A percentile compares a stretch with the other conserved stretches of the same genome.
phyloP scores from a whole-genome alignment of 73 alveolate species.

The Diophrys sp. region DNA sequence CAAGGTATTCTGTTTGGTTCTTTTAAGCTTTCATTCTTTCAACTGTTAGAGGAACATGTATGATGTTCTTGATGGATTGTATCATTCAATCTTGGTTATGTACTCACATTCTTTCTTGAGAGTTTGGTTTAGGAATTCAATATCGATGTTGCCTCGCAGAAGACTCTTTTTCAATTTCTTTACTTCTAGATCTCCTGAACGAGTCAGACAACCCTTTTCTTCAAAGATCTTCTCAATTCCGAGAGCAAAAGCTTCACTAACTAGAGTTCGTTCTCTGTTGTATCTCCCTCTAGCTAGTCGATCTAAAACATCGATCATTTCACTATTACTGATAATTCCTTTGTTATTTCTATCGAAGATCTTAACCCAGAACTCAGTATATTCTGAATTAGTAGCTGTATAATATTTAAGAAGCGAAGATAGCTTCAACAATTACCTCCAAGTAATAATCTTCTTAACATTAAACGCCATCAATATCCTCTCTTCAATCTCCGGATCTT shows the following conservation, averaged over 20 bases:
- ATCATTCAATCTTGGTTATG: background rate
- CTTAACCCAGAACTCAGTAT: constrained; percentile 27
- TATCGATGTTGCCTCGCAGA: constrained; percentile 24
- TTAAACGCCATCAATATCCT: constrained; percentile 21
- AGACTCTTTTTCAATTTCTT: constrained; percentile 27
- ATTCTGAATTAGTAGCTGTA: constrained; percentile 11
- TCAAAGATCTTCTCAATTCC: constrained; percentile 15
- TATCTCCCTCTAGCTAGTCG: constrained; percentile 35
- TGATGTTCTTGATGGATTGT: too few species aligned
- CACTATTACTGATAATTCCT: background rate
- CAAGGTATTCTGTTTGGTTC: too few species aligned
- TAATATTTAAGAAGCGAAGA: constrained; percentile 19
- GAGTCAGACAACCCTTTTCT: constrained; percentile 21
- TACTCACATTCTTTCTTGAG: constrained; percentile 25
- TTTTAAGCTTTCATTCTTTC: too few species aligned
- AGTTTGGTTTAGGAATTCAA: constrained; percentile 30
- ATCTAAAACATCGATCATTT: constrained; percentile 18
- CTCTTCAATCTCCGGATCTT: constrained; percentile 22
- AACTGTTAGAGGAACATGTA: too few species aligned
- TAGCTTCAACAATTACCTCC: constrained; percentile 17
- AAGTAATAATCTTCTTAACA: constrained; percentile 2
- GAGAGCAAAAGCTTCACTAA: constrained; percentile 5
- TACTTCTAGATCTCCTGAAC: constrained; percentile 23
- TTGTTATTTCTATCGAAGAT: constrained; percentile 14
- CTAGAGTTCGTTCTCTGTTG: constrained; percentile 22